phyloP scores from a whole-genome alignment of 140 eudicot species.

The Senecio squalidus region DNA sequence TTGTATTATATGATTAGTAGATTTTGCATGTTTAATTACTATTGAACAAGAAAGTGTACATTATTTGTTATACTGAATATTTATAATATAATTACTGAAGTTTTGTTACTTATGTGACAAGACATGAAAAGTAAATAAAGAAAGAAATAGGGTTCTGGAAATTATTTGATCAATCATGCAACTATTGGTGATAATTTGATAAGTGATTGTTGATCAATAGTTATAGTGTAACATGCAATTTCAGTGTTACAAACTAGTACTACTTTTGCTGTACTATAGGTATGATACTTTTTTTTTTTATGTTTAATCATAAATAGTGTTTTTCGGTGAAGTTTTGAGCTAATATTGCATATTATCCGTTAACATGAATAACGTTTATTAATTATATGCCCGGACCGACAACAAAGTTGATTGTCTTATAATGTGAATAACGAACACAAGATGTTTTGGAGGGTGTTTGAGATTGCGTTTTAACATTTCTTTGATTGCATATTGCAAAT shows the following conservation, averaged over 20 bases:
- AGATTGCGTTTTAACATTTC: too few relatives aligned
- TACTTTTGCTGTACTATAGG: slow-evolving; percentile 10
- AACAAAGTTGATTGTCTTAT: too few relatives aligned
- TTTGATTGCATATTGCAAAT: too few relatives aligned
- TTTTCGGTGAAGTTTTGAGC: background rate
- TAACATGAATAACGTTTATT: too few relatives aligned
- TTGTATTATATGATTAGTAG: too few relatives aligned
- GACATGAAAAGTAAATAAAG: slow-evolving; percentile 24
- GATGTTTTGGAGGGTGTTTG: too few relatives aligned
- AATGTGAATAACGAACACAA: too few relatives aligned
- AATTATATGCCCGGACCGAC: too few relatives aligned
- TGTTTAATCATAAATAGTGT: background rate
- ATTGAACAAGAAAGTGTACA: too few relatives aligned
- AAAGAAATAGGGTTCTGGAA: slow-evolving; percentile 24
- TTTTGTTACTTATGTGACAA: slow-evolving; percentile 8
- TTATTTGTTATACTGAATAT: too few relatives aligned
- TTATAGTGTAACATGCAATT: slow-evolving; percentile 30
- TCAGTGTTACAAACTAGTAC: slow-evolving; percentile 19
- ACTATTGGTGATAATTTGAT: slow-evolving; percentile 29
- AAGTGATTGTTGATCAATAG: slow-evolving; percentile 33
- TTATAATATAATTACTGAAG: background rate
- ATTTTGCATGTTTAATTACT: too few relatives aligned
- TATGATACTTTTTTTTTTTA: background rate
- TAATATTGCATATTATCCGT: background rate
- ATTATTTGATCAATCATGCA: slow-evolving; percentile 27